Conservation (phyloP, 2,329 filamentous ascomycete species). For the Colletotrichum spinosum region DNA sequence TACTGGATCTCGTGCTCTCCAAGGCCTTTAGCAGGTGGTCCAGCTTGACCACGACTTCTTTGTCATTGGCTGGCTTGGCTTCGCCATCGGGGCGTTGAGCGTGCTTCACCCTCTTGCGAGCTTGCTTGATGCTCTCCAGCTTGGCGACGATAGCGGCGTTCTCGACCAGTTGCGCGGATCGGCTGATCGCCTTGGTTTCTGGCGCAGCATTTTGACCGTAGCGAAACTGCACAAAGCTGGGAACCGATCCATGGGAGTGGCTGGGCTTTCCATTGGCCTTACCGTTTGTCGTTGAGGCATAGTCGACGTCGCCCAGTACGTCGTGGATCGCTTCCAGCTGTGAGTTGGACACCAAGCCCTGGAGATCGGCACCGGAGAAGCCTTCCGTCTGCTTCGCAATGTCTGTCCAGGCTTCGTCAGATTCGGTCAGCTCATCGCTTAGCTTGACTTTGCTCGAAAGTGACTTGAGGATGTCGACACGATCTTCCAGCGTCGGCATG, state of each 20-base stretch:
- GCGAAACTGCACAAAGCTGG: constrained; percentile 84
- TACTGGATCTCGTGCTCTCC: constrained; percentile 82
- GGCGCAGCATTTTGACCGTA: constrained; percentile 72
- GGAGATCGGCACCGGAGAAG: constrained; percentile 93
- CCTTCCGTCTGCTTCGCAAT: constrained; percentile 86
- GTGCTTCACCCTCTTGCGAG: constrained; percentile 64
- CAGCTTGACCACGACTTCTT: constrained; percentile 86
- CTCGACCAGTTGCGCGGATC: constrained; percentile 73
- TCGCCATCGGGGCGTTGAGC: constrained; percentile 44
- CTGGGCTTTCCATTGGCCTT: constrained; percentile 44
- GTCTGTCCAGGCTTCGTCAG: constrained; percentile 70
- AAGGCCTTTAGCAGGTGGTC: constrained; percentile 84
- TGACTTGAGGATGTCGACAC: constrained; percentile 88
- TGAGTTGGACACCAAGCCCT: constrained; percentile 95
- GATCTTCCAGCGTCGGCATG: constrained; percentile 82
- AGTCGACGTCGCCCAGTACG: constrained; percentile 71
- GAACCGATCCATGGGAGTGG: constrained; percentile 46
- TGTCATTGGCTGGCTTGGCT: constrained; percentile 52
- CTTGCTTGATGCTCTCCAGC: constrained; percentile 80
- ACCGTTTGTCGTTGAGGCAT: constrained; percentile 47
- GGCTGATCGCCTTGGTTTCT: constrained; percentile 56
- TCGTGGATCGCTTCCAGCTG: constrained; percentile 98
- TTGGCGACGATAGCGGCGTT: constrained; percentile 84
- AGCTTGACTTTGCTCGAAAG: constrained; percentile 86
- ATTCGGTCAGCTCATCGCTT: constrained; percentile 70